Percentiles rank a stretch among this genome's conserved stretches.
Conservation (phyloP, 2,329 filamentous ascomycete species). For the Escovopsis weberi region DNA sequence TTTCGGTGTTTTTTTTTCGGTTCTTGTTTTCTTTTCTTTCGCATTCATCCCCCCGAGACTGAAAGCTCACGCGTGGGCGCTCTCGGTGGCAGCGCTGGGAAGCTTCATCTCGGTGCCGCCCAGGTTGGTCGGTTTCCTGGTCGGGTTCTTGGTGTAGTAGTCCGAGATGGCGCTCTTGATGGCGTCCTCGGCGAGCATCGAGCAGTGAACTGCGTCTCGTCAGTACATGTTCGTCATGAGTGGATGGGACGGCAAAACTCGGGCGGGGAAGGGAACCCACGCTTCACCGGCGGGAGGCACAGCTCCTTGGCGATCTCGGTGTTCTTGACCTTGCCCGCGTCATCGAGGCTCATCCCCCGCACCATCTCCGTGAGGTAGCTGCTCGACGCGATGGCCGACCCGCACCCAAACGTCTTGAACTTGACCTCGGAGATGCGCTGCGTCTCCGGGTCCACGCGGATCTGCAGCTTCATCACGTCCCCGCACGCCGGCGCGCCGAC, state of each 20-base stretch:
- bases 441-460: slow-evolving; percentile 74
- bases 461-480: slow-evolving; percentile 72
- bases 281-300: slow-evolving; percentile 74
- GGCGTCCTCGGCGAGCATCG: slow-evolving; percentile 81
- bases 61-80: slow-evolving; percentile 14
- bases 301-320: slow-evolving; percentile 97
- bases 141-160: slow-evolving; percentile 69
- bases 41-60: background rate
- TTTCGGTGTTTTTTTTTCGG: background rate
- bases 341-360: slow-evolving; percentile 84
- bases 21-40: background rate
- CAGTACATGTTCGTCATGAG: slow-evolving; percentile 15
- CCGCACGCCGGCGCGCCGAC: slow-evolving; percentile 81
- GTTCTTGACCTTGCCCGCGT: slow-evolving; percentile 85
- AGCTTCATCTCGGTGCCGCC: slow-evolving; percentile 58
- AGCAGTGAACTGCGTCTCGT: slow-evolving; percentile 59
- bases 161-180: slow-evolving; percentile 85
- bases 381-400: slow-evolving; percentile 84
- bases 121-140: slow-evolving; percentile 58
- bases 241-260: slow-evolving; percentile 1
- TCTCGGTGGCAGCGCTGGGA: slow-evolving; percentile 33
- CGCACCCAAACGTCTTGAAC: slow-evolving; percentile 97
- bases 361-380: slow-evolving; percentile 93
- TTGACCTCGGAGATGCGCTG: slow-evolving; percentile 89
- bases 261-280: slow-evolving; percentile 34